These are phyloP conservation scores for Saccharomycopsis microspora DNA, from an alignment of 805 yeast species.

Conservation along the genomic window DNA sequence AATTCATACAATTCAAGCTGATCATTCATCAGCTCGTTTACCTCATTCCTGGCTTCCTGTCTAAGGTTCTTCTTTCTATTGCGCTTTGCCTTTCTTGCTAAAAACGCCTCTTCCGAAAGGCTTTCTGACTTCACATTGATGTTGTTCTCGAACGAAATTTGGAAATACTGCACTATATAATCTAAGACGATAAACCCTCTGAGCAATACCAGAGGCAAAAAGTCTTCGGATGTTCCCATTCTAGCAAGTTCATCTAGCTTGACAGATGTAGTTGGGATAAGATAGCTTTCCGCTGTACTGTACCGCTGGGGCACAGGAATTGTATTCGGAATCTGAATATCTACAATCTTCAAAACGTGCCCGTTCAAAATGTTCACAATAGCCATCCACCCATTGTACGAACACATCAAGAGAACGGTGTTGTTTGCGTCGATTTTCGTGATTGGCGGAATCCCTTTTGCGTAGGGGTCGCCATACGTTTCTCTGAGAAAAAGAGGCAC, in stretches of 20 bases:
- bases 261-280: conserved; percentile 6
- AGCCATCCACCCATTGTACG: conserved; percentile 16
- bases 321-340: conserved; percentile 7
- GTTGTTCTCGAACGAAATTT: conserved; percentile 12
- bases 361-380: conserved; percentile 15
- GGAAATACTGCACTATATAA: conserved; percentile 14
- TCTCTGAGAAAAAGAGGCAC: conserved; percentile 9
- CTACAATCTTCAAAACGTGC: conserved; percentile 10
- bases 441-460: conserved; percentile 5
- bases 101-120: conserved; percentile 4
- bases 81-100: neutral
- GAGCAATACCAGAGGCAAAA: conserved; percentile 6
- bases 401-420: conserved; percentile 3
- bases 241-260: neutral
- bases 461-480: neutral
- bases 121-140: conserved; percentile 3
- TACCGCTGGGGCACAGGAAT: neutral
- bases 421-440: conserved; percentile 11
- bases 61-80: neutral
- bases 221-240: neutral
- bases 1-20: neutral
- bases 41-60: conserved; percentile 1
- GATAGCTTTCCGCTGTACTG: neutral
- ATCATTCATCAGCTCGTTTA: conserved; percentile 2
- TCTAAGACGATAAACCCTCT: conserved; percentile 10